phyloP scores from a whole-genome alignment of 164 flowering plant species.

The Stephania cephalantha region DNA sequence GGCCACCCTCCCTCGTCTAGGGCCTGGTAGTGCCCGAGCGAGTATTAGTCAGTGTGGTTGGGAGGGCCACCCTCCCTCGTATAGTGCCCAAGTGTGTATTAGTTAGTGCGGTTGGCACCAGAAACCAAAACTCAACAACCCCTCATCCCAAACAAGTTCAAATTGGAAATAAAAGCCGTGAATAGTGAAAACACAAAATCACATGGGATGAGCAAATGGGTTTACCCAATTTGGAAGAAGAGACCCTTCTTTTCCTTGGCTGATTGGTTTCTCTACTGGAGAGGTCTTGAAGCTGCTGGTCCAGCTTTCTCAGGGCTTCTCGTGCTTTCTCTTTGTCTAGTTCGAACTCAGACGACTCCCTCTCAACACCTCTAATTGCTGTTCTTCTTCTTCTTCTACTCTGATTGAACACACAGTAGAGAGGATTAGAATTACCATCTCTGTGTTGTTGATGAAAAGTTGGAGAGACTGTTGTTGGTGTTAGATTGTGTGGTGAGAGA shows the following conservation, averaged over 20 bases:
- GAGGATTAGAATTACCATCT: neutral
- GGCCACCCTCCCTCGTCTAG: no score
- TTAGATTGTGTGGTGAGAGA: conserved; percentile 6
- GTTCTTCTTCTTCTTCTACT: neutral
- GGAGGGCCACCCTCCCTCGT: no score
- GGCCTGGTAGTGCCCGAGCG: no score
- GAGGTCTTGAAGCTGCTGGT: conserved; percentile 50
- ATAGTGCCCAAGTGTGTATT: no score
- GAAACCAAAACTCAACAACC: no score
- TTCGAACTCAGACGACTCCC: conserved; percentile 43
- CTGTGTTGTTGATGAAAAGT: neutral
- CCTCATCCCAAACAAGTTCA: no score
- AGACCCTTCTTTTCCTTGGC: conserved; percentile 32
- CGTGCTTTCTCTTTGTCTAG: conserved; percentile 62
- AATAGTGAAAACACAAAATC: no score
- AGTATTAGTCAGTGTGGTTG: no score
- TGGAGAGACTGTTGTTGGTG: neutral
- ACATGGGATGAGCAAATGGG: neutral
- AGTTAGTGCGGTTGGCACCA: no score
- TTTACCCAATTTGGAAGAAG: conserved; percentile 5
- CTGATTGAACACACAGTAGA: neutral
- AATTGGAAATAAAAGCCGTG: no score
- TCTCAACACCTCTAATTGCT: conserved; percentile 32
- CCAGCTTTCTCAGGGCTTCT: conserved; percentile 55
- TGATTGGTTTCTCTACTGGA: conserved; percentile 36